Conservation (phyloP, 371 early-diverging fungal species). For the Capniomyces stellatus region DNA sequence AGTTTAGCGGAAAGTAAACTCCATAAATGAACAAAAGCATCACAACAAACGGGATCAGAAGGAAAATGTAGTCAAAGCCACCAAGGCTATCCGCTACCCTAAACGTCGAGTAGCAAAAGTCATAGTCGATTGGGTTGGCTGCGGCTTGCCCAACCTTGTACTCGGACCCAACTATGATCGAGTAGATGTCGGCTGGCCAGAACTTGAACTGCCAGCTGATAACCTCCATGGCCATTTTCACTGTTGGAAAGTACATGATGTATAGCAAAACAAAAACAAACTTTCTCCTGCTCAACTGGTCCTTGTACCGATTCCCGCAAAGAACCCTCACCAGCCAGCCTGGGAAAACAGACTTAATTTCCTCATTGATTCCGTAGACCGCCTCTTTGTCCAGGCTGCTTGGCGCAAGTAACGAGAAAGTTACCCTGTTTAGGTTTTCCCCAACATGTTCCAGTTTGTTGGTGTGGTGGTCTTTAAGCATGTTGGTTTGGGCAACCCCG, state of each 20-base stretch:
- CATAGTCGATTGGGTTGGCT: slow-evolving; percentile 18
- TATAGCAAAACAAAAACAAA: slow-evolving; percentile 27
- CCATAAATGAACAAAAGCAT: slow-evolving; percentile 14
- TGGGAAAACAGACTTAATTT: too few relatives aligned
- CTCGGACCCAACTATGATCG: slow-evolving; percentile 14
- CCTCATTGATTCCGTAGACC: too few relatives aligned
- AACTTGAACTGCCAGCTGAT: slow-evolving; percentile 35
- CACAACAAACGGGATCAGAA: slow-evolving; percentile 28
- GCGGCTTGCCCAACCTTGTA: slow-evolving; percentile 19
- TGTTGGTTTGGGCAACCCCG: background rate
- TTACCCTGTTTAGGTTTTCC: background rate
- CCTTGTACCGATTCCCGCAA: slow-evolving; percentile 15
- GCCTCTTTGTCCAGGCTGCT: too few relatives aligned
- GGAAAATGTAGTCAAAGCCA: slow-evolving; percentile 28
- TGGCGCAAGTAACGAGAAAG: background rate
- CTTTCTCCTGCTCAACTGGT: slow-evolving; percentile 11
- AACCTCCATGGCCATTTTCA: slow-evolving; percentile 35
- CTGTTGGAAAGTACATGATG: slow-evolving; percentile 34
- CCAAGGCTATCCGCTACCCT: slow-evolving; percentile 30
- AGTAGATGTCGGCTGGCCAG: slow-evolving; percentile 28
- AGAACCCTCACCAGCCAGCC: too few relatives aligned
- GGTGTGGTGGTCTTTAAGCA: background rate
- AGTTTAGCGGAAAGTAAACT: slow-evolving; percentile 12
- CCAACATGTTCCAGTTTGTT: background rate
- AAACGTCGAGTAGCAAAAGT: slow-evolving; percentile 39